Conservation (phyloP, 2,329 filamentous ascomycete species). For the Lachnellula hyalina region DNA sequence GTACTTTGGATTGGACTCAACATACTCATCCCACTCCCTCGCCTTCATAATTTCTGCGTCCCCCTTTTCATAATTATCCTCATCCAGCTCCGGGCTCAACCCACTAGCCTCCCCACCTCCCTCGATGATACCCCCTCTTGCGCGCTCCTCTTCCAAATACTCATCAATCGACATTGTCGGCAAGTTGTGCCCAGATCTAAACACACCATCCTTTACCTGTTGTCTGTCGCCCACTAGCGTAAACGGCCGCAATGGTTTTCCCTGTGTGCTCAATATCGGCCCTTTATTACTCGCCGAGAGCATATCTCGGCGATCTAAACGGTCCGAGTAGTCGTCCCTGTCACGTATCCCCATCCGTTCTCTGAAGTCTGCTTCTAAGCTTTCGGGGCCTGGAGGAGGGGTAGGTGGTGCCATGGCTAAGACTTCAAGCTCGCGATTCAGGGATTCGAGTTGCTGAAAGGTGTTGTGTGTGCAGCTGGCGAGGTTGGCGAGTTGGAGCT, state of each 20-base stretch:
- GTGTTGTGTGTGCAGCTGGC: conserved; percentile 69
- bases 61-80: conserved; percentile 83
- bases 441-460: conserved; percentile 81
- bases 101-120: conserved; percentile 76
- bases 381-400: conserved; percentile 38
- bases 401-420: conserved; percentile 65
- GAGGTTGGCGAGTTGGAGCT: conserved; percentile 72
- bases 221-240: conserved; percentile 75
- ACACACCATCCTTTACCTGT: conserved; percentile 73
- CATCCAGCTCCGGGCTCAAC: conserved; percentile 67
- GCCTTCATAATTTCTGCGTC: conserved; percentile 93
- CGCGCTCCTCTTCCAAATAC: conserved; percentile 86
- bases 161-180: conserved; percentile 98
- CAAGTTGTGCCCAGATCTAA: conserved; percentile 84
- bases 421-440: conserved; percentile 80
- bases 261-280: conserved; percentile 69
- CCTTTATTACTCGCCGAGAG: conserved; percentile 49
- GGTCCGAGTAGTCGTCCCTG: conserved; percentile 59
- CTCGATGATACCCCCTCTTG: conserved; percentile 81
- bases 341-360: conserved; percentile 36
- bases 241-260: conserved; percentile 86
- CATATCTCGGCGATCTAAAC: conserved; percentile 62
- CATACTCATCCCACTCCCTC: conserved; percentile 90
- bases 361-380: conserved; percentile 43
- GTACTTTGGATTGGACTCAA: conserved; percentile 75